Conservation (phyloP, 2,329 filamentous ascomycete genomes). For the Penicillium thymicola region DNA sequence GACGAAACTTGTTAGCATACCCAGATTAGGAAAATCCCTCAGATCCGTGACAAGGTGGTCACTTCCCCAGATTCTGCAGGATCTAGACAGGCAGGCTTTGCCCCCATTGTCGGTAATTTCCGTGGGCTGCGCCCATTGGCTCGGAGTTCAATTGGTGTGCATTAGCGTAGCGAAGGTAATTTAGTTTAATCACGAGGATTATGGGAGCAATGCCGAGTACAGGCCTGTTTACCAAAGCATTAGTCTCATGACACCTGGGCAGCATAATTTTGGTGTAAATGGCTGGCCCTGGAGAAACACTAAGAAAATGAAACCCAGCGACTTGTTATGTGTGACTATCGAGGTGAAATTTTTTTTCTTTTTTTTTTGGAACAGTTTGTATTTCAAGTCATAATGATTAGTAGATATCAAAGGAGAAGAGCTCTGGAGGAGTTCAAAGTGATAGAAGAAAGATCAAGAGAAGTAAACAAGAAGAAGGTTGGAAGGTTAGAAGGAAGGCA, state of each 20-base stretch:
- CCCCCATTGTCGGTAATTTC: background rate
- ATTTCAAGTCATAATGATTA: no score
- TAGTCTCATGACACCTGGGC: background rate
- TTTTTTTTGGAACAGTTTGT: no score
- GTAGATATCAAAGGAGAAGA: background rate
- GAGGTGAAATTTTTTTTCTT: background rate
- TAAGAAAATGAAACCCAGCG: background rate
- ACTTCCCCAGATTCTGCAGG: background rate
- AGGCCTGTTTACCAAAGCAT: background rate
- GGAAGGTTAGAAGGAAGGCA: no score
- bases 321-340: background rate
- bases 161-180: background rate
- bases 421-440: background rate
- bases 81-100: background rate
- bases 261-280: background rate
- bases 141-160: background rate
- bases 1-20: background rate
- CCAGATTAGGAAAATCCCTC: background rate
- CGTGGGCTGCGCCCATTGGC: background rate
- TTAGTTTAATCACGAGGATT: background rate
- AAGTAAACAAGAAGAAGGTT: no score
- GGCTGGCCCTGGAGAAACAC: background rate
- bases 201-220: background rate
- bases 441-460: no score
- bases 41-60: constrained; percentile 4